phyloP scores from a whole-genome alignment of 768 basidiomycete species.

The Tephrocybe sp. region DNA sequence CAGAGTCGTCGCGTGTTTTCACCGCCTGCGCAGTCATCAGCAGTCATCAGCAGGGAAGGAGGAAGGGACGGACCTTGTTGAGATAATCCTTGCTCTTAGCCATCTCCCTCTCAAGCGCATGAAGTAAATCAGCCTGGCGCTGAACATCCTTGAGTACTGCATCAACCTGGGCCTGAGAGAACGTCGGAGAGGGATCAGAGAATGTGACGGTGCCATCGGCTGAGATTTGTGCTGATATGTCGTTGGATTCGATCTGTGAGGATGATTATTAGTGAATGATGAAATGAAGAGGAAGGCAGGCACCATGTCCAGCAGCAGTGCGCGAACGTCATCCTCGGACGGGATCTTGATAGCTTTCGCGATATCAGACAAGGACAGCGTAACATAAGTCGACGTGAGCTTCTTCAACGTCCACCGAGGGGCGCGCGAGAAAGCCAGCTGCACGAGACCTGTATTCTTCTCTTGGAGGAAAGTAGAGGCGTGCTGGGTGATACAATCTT shows the following conservation, averaged over 20 bases:
- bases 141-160: background rate
- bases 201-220: slow-evolving; percentile 74
- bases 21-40: background rate
- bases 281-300: slow-evolving; percentile 11
- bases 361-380: slow-evolving; percentile 73
- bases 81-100: background rate
- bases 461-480: slow-evolving; percentile 59
- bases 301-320: slow-evolving; percentile 75
- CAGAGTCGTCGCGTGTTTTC: background rate
- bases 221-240: slow-evolving; percentile 70
- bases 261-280: background rate
- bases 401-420: slow-evolving; percentile 79
- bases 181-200: slow-evolving; percentile 58
- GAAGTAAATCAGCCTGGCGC: background rate
- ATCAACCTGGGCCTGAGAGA: slow-evolving; percentile 29
- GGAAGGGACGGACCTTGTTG: background rate
- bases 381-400: slow-evolving; percentile 82
- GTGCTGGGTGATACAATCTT: slow-evolving; percentile 55
- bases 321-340: slow-evolving; percentile 53
- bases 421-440: slow-evolving; percentile 65
- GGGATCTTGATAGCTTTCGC: slow-evolving; percentile 53
- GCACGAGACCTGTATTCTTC: slow-evolving; percentile 67
- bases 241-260: slow-evolving; percentile 66
- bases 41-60: background rate
- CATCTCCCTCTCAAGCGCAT: background rate